phyloP scores from a whole-genome alignment of 208 protist species.

The Leishmania lainsoni region DNA sequence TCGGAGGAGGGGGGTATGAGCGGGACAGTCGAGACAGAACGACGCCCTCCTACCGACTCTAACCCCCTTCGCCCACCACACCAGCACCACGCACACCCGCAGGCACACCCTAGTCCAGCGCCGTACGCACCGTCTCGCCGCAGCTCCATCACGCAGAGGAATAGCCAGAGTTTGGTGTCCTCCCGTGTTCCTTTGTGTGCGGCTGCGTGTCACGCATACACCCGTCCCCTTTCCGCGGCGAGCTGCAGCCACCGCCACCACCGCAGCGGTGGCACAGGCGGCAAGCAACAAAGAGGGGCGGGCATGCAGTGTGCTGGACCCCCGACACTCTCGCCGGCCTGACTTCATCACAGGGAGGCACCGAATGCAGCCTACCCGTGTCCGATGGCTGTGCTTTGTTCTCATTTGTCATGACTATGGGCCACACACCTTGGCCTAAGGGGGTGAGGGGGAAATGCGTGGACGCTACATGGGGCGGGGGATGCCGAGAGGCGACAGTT shows the following conservation, averaged over 20 bases:
- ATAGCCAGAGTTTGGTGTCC: not conserved
- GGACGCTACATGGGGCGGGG: no score
- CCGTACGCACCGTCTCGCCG: slow-evolving; percentile 10
- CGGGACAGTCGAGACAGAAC: not conserved
- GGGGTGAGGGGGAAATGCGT: no score
- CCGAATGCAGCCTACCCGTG: slow-evolving; percentile 14
- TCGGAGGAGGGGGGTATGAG: not conserved
- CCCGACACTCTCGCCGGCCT: slow-evolving; percentile 1
- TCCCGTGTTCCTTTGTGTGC: slow-evolving; percentile 20
- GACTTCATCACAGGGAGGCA: slow-evolving; percentile 24
- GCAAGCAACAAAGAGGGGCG: not conserved
- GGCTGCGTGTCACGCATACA: slow-evolving; percentile 1
- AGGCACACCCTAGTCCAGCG: slow-evolving; percentile 6
- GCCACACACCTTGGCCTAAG: no score
- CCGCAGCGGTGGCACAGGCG: not conserved
- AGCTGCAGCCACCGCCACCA: not conserved
- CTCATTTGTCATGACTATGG: no score
- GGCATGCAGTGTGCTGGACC: not conserved
- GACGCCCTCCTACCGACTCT: not conserved
- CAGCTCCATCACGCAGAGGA: slow-evolving; percentile 13
- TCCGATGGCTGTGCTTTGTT: slow-evolving; percentile 7
- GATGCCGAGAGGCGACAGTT: no score
- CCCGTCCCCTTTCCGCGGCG: not conserved
- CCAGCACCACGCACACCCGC: slow-evolving; percentile 2
- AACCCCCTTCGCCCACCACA: not conserved